phyloP scores from a whole-genome alignment of 495 filamentous ascomycete genomes.

The Penicillium turbatum region DNA sequence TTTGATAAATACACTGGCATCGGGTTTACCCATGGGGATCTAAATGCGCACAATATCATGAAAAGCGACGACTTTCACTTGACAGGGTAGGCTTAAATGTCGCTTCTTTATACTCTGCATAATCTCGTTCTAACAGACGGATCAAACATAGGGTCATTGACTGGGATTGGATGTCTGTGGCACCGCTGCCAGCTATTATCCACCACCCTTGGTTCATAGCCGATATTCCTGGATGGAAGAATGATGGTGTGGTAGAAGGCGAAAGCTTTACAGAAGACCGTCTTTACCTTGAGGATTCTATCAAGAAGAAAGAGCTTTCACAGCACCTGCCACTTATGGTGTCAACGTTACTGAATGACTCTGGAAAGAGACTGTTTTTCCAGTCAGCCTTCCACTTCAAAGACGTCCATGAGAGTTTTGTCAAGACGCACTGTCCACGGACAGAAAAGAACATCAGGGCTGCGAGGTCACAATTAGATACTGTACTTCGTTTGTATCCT shows the following conservation, averaged over 20 bases:
- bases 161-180: constrained; percentile 11
- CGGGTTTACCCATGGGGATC: constrained; percentile 16
- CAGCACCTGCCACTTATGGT: background rate
- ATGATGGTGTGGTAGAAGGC: constrained; percentile 4
- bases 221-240: constrained; percentile 12
- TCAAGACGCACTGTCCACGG: constrained; percentile 11
- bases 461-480: constrained; percentile 12
- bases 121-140: background rate
- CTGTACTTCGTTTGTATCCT: constrained; percentile 18
- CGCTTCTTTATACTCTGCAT: background rate
- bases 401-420: constrained; percentile 14
- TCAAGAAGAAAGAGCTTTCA: constrained; percentile 1
- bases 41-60: constrained; percentile 20
- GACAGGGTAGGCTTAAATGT: constrained; percentile 10
- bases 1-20: constrained; percentile 9
- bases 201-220: constrained; percentile 15
- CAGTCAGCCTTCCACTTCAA: constrained; percentile 15
- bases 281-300: constrained; percentile 1
- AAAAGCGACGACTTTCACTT: constrained; percentile 18
- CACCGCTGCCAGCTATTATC: constrained; percentile 10
- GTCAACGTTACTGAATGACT: constrained; percentile 1
- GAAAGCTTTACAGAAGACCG: constrained; percentile 5
- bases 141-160: constrained; percentile 17
- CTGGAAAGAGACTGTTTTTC: constrained; percentile 10
- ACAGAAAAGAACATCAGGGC: constrained; percentile 16